Evolutionary conservation across 371 early-diverging fungal species (phyloP), one percentile per base, ranked within the genome.

Genomic region (Neoconidiobolus thromboides): DNA sequence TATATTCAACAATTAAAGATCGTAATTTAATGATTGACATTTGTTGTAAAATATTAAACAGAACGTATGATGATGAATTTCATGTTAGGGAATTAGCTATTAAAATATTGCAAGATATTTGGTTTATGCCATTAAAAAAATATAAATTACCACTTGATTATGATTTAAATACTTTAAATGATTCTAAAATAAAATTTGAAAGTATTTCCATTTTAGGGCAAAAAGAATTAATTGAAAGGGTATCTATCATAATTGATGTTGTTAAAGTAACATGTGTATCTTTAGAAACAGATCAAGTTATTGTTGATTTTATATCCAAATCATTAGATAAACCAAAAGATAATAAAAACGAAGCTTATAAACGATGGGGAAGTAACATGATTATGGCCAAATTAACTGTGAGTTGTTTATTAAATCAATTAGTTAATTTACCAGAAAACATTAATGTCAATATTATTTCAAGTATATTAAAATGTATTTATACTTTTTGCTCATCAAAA

Each of bases 61-160:
- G 93, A 0, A 75, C 86, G 12, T 67, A 70, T 26, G 95, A 95
- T 65, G 87, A 86, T 48, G 94, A 93, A 68, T 68, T 73, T 2
- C 68, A 76, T 15, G 81, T 92, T 4, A 76, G 81, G 40, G 76
- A 73, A 15, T 69, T 88, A 3, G 82, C 91, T 0, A 61, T 79
- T 41, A 87, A 82, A 58, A 70, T 72, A 0, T 69, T 89, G 2
- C 76, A 78, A 55, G 87, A 89, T 43, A 73, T 88, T 4, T 75
- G 86, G 74, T 84, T 93, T 57, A 60, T 68, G 0, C 79, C 78
- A 3, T 6, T 47, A 53, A 26, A 51, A 12, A 48, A 54, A 50
- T 58, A 64, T 36, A 58, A 66, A 4, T 60, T 69, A 41, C 73
- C 69, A 39, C 69, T 65, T 1, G 66, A 67, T 44, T 67, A 68